Percentiles rank a stretch among this genome's conserved stretches.
phyloP scores from a whole-genome alignment of 2,329 filamentous ascomycete species.

The Curvularia eragrostidis region DNA sequence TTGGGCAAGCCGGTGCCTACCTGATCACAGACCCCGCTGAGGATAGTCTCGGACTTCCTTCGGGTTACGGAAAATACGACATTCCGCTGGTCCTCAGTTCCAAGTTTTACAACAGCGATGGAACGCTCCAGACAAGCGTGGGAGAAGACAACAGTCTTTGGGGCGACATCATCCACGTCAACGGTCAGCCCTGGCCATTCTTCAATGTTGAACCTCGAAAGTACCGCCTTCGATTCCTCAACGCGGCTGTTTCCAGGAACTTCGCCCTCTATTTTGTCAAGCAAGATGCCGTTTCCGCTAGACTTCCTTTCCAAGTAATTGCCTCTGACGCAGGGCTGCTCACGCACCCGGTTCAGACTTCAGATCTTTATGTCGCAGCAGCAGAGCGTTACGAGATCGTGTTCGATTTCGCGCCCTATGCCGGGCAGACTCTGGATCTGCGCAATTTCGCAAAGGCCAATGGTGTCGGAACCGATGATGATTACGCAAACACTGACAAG shows the following conservation, averaged over 20 bases:
- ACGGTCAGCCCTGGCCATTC: slow-evolving; percentile 66
- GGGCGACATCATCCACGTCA: slow-evolving; percentile 66
- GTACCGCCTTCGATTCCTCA: slow-evolving; percentile 64
- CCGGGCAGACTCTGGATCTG: slow-evolving; percentile 59
- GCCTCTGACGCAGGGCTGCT: slow-evolving; percentile 58
- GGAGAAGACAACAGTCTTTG: slow-evolving; percentile 59
- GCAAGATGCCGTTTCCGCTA: slow-evolving; percentile 44
- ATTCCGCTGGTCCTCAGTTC: slow-evolving; percentile 60
- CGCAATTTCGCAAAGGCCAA: slow-evolving; percentile 49
- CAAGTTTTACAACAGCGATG: slow-evolving; percentile 62
- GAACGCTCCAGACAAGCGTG: slow-evolving; percentile 57
- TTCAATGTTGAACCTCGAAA: slow-evolving; percentile 66
- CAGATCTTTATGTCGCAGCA: slow-evolving; percentile 59
- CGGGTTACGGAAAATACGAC: slow-evolving; percentile 57
- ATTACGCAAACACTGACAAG: slow-evolving; percentile 58
- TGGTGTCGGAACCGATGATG: slow-evolving; percentile 57
- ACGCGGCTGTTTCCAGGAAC: slow-evolving; percentile 51
- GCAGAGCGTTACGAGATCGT: slow-evolving; percentile 67
- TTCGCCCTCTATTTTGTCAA: slow-evolving; percentile 59
- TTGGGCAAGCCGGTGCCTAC: slow-evolving; percentile 65
- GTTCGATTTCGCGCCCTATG: slow-evolving; percentile 62
- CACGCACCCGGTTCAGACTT: slow-evolving; percentile 53
- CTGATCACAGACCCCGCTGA: slow-evolving; percentile 62
- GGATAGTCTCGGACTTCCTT: slow-evolving; percentile 58
- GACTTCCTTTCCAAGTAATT: slow-evolving; percentile 61